A percentile compares a stretch with the other conserved stretches of the same genome.
Evolutionary conservation across 495 filamentous ascomycete genomes (phyloP).

Genomic region (Penicillium angulare): DNA sequence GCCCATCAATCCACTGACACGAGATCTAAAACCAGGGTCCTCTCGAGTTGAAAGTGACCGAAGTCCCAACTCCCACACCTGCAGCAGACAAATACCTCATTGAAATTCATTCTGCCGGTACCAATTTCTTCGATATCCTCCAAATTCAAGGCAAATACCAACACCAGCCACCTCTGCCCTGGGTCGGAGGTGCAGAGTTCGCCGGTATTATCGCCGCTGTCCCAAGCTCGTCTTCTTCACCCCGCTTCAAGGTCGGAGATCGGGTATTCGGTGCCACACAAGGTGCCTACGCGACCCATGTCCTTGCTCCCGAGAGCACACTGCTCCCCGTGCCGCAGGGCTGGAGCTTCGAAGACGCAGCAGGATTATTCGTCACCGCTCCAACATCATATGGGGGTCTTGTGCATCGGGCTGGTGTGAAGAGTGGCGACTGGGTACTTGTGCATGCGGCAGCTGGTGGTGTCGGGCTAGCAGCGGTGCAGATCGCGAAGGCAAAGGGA

Average conservation of each 20-base stretch:
- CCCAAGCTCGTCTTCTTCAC: constrained; percentile 45
- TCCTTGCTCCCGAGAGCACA: constrained; percentile 61
- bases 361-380: constrained; percentile 86
- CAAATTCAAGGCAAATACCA: constrained; percentile 83
- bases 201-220: constrained; percentile 69
- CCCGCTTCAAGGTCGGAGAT: constrained; percentile 70
- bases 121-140: constrained; percentile 95
- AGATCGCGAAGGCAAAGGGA: constrained; percentile 87
- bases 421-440: constrained; percentile 80
- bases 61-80: constrained; percentile 70
- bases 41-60: constrained; percentile 69
- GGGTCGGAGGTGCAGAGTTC: constrained; percentile 87
- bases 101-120: constrained; percentile 80
- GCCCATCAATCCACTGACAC: constrained; percentile 10
- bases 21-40: constrained; percentile 57
- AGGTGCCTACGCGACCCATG: constrained; percentile 79
- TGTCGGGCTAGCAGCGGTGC: constrained; percentile 87
- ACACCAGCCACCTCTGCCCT: constrained; percentile 71
- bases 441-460: constrained; percentile 93
- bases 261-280: constrained; percentile 84
- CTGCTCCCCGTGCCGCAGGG: constrained; percentile 73
- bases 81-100: constrained; percentile 77
- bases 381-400: constrained; percentile 88
- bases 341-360: constrained; percentile 81
- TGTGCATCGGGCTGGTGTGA: constrained; percentile 71